Conservation (phyloP, 768 basidiomycete genomes). For the Xerocomus brunneocitrinus region DNA sequence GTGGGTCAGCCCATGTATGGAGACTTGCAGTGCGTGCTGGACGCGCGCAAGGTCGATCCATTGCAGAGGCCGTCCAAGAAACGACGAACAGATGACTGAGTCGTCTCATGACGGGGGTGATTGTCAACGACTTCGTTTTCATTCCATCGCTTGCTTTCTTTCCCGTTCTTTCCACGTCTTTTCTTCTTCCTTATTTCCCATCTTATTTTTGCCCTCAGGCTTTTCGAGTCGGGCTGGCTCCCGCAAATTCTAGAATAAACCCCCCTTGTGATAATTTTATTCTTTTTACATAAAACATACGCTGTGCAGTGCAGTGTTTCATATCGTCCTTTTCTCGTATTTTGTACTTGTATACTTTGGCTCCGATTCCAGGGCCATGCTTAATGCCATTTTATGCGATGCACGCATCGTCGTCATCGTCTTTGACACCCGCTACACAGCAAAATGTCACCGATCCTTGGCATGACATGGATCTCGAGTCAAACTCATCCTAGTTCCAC, state of each 20-base stretch:
- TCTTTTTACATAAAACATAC: conserved; percentile 8
- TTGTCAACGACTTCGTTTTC: background rate
- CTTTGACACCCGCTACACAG: background rate
- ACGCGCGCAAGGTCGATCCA: conserved; percentile 25
- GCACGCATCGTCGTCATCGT: background rate
- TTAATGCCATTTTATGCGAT: background rate
- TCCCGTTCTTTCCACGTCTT: background rate
- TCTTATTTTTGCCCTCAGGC: background rate
- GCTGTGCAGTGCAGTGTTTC: background rate
- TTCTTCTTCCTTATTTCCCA: background rate
- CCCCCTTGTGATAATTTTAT: conserved; percentile 11
- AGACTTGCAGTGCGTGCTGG: conserved; percentile 23
- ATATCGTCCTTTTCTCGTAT: background rate
- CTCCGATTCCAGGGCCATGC: background rate
- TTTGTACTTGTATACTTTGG: background rate
- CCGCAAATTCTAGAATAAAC: background rate
- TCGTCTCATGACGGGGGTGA: background rate
- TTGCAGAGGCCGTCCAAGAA: conserved; percentile 25
- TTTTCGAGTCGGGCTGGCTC: background rate
- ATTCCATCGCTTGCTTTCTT: background rate
- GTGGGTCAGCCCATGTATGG: conserved; percentile 30
- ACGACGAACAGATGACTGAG: conserved; percentile 26
- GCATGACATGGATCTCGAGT: background rate
- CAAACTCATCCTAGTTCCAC: background rate
- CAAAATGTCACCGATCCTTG: background rate